Evolutionary conservation across 495 filamentous ascomycete species (phyloP), one percentile per base, ranked within the genome.

Genomic region (Chaetomidium leptoderma): DNA sequence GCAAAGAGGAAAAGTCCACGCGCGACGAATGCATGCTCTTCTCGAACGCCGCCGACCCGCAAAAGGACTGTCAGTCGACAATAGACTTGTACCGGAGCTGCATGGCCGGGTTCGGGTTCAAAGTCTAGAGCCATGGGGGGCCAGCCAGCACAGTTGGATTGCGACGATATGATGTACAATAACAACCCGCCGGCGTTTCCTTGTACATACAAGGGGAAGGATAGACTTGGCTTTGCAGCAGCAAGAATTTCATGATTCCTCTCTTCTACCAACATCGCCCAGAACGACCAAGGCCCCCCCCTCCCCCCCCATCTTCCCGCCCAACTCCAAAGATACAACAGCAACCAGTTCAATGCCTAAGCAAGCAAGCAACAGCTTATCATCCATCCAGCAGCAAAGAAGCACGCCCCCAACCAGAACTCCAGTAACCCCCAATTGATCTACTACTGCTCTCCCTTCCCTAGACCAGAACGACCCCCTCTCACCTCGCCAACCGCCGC

Each of bases 21-120:
- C 90, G 93, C 58, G 93, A 98, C 73, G 93, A 98, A 75, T 98
- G 93, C 79, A 97, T 98, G 92, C 87, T 98, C 17, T 96, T 97
- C 75, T 91, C 87, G 55, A 90, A 83, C 60, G 77, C 83, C 60
- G 81, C 83, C 56, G 84, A 95, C 66, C 87, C 91, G 29, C 81
- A 89, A 65, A 69, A 79, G 62, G 90, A 92, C 60, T 98, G 93
- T 77, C 77, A 84, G 70, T 78, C 85, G 14, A 82, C 85, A 54
- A 88, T 98, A 61, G 84, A 91, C 14, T 82, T 86, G 64, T 98
- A 98, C 76, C 84, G 86, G 81, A 83, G 74, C 53, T 98, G 93
- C 70, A 98, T 98, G 93, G 84, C 83, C 37, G 88, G 91, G 19
- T 97, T 86, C 68, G 93, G 93, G 33, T 98, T 97, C 78, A 85